Base-by-base conservation (phyloP, 2,329 filamentous ascomycete genomes). In the Xylaria sp. region DNA sequence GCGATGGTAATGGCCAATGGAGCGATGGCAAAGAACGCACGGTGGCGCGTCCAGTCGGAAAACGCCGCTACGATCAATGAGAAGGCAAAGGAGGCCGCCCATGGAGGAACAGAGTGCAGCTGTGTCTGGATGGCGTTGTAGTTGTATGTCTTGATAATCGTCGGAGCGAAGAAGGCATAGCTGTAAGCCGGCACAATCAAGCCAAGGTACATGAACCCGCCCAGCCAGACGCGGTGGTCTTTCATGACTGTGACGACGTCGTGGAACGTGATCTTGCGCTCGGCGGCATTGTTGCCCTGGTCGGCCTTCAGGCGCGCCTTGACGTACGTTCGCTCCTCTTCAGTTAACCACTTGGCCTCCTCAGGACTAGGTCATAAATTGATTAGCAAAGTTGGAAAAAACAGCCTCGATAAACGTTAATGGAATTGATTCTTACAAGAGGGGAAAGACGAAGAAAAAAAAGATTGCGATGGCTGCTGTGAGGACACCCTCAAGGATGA, bases 131-230 rank as follows among this genome's bases (percentile, higher is more conserved):
- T 89, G 6, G 84, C 68, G 69, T 78, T 77, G 80, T 91, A 93
- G 45, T 89, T 83, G 76, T 91, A 93, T 8, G 85, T 87, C 72
- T 84, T 80, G 76, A 94, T 88, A 76, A 94, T 94, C 45, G 87
- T 86, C 0, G 92, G 91, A 1, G 90, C 85, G 74, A 94, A 94
- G 81, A 92, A 94, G 53, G 92, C 91, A 75, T 93, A 94, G 73
- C 90, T 85, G 76, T 93, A 94, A 4, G 90, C 91, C 0, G 92
- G 91, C 1, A 94, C 91, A 72, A 94, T 89, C 67, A 94, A 84
- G 12, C 91, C 92, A 73, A 94, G 90, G 80, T 94, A 95, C 91
- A 94, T 94, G 78, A 94, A 84, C 0, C 90, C 91, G 52, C 90
- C 92, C 15, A 93, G 78, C 73, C 92, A 87, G 73, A 94, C 85